A percentile compares a stretch with the other conserved stretches of the same genome.
Conservation (phyloP, 306 rosid species). For the Rosa rugosa region DNA sequence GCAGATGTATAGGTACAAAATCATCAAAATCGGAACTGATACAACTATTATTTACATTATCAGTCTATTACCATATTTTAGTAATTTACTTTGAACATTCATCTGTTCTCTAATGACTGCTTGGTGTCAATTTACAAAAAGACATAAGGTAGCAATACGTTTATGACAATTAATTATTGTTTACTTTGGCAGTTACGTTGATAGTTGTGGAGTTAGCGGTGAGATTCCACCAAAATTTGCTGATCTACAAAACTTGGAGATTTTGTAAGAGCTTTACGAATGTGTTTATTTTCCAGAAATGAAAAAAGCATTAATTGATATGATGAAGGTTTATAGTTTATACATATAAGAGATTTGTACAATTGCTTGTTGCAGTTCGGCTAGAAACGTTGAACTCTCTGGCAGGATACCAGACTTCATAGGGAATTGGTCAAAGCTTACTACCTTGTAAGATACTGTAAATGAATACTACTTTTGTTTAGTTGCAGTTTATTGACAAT, state of each 20-base stretch:
- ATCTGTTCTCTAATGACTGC: neutral
- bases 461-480: too few relatives aligned
- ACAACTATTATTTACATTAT: neutral
- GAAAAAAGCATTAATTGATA: neutral
- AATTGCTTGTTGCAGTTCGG: too few relatives aligned
- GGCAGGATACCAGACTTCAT: too few relatives aligned
- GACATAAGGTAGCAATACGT: neutral
- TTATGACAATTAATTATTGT: conserved; percentile 11
- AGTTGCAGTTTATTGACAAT: too few relatives aligned
- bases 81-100: too few relatives aligned
- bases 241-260: conserved; percentile 40
- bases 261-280: conserved; percentile 48
- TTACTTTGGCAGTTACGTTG: conserved; percentile 52
- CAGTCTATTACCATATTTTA: neutral
- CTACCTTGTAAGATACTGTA: too few relatives aligned
- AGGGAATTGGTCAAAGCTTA: too few relatives aligned
- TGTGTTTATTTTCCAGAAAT: neutral
- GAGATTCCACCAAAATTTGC: conserved; percentile 73
- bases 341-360: too few relatives aligned
- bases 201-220: conserved; percentile 75
- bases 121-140: neutral
- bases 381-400: too few relatives aligned
- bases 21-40: neutral
- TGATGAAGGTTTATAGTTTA: neutral
- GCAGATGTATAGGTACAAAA: neutral